phyloP scores from a whole-genome alignment of 1,284 basidiomycete genomes.

The Microbotryum intermedium region DNA sequence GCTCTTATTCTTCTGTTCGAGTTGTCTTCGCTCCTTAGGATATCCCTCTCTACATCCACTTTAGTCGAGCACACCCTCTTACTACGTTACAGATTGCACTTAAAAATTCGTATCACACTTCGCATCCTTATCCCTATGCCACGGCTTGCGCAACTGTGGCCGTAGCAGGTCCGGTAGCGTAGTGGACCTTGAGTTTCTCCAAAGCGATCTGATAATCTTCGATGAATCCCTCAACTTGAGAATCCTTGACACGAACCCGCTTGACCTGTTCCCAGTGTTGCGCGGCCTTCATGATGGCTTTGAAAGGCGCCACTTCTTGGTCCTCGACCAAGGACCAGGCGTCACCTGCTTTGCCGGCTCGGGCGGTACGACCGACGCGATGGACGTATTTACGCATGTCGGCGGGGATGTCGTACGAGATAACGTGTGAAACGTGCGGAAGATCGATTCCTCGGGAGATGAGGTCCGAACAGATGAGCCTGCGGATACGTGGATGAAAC shows the following conservation, averaged over 20 bases:
- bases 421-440: constrained; percentile 77
- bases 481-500: constrained; percentile 36
- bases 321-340: constrained; percentile 94
- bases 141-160: too few relatives aligned
- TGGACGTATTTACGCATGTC: constrained; percentile 98
- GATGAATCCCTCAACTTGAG: constrained; percentile 52
- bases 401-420: constrained; percentile 90
- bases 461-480: constrained; percentile 87
- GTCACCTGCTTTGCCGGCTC: constrained; percentile 74
- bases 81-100: too few relatives aligned
- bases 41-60: too few relatives aligned
- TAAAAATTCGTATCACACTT: too few relatives aligned
- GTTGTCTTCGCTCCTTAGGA: too few relatives aligned
- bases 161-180: constrained; percentile 1
- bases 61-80: too few relatives aligned
- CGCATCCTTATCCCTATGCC: too few relatives aligned
- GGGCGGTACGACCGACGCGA: constrained; percentile 85
- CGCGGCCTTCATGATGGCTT: constrained; percentile 66
- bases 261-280: constrained; percentile 66
- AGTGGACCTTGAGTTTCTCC: constrained; percentile 5
- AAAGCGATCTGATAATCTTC: constrained; percentile 48
- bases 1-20: too few relatives aligned
- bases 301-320: constrained; percentile 87
- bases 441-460: constrained; percentile 97
- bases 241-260: constrained; percentile 58